Conservation (phyloP, 1,284 basidiomycete genomes). For the Naganishia sp. region DNA sequence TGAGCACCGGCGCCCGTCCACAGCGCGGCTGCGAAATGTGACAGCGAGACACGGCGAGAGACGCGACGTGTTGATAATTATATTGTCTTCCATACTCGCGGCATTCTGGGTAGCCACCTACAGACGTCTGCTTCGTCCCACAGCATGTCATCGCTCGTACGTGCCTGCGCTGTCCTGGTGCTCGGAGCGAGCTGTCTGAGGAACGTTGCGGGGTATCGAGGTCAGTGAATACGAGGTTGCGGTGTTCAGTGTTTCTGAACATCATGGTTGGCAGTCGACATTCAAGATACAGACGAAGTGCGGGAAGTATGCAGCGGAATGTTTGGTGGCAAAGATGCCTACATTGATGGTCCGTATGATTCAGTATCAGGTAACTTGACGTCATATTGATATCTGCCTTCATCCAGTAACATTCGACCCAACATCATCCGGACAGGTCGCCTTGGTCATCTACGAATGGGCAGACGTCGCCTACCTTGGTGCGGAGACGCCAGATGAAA, state of each 20-base stretch:
- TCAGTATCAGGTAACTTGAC: background rate
- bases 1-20: background rate
- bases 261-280: constrained; percentile 38
- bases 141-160: background rate
- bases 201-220: background rate
- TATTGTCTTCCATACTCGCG: background rate
- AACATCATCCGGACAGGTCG: constrained; percentile 78
- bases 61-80: no score
- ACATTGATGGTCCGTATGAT: constrained; percentile 72
- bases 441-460: constrained; percentile 96
- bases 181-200: constrained; percentile 3
- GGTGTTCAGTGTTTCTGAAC: background rate
- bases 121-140: no score
- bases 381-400: background rate
- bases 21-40: background rate
- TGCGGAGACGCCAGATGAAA: constrained; percentile 51
- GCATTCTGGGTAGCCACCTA: no score
- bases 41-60: background rate
- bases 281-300: constrained; percentile 61
- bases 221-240: background rate
- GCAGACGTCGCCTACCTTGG: constrained; percentile 80
- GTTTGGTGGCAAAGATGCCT: constrained; percentile 77
- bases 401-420: constrained; percentile 74
- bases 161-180: background rate
- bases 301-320: constrained; percentile 93